phyloP scores from a whole-genome alignment of 1,139 yeast species.

The Diutina pseudorugosa region DNA sequence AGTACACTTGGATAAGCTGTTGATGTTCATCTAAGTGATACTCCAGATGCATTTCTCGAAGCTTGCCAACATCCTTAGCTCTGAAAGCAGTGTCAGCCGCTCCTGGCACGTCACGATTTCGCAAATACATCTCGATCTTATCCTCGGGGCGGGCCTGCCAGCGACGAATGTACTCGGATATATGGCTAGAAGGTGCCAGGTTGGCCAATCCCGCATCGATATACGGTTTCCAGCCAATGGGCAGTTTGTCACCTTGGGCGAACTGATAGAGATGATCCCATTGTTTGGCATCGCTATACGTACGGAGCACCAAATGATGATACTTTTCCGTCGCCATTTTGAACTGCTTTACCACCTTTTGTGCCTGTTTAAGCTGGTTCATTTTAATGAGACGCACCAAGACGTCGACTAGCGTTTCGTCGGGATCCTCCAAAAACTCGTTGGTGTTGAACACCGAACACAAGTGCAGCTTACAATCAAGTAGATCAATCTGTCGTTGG shows the following conservation, averaged over 20 bases:
- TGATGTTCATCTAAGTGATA: slow-evolving; percentile 1
- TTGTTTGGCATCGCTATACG: slow-evolving; percentile 37
- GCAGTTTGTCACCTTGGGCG: slow-evolving; percentile 32
- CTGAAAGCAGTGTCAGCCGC: slow-evolving; percentile 54
- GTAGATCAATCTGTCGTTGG: not conserved
- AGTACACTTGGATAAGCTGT: not conserved
- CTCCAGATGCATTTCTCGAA: not conserved
- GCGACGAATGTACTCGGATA: slow-evolving; percentile 23
- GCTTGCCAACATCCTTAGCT: slow-evolving; percentile 36
- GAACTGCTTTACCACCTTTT: slow-evolving; percentile 46
- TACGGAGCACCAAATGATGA: slow-evolving; percentile 50
- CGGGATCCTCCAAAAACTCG: not conserved
- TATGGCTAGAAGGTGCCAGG: slow-evolving; percentile 32
- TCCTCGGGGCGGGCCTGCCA: slow-evolving; percentile 26
- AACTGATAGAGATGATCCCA: slow-evolving; percentile 52
- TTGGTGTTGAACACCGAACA: not conserved
- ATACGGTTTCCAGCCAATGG: slow-evolving; percentile 64
- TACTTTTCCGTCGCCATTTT: slow-evolving; percentile 51
- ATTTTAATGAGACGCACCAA: slow-evolving; percentile 39
- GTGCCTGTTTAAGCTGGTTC: slow-evolving; percentile 49
- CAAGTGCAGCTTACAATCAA: not conserved
- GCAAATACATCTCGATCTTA: slow-evolving; percentile 37
- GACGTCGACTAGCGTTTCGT: slow-evolving; percentile 42
- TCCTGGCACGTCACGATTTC: slow-evolving; percentile 38
- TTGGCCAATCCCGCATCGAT: slow-evolving; percentile 38